Conservation (phyloP, 179 eudicot species). For the Corrigiola litoralis region DNA sequence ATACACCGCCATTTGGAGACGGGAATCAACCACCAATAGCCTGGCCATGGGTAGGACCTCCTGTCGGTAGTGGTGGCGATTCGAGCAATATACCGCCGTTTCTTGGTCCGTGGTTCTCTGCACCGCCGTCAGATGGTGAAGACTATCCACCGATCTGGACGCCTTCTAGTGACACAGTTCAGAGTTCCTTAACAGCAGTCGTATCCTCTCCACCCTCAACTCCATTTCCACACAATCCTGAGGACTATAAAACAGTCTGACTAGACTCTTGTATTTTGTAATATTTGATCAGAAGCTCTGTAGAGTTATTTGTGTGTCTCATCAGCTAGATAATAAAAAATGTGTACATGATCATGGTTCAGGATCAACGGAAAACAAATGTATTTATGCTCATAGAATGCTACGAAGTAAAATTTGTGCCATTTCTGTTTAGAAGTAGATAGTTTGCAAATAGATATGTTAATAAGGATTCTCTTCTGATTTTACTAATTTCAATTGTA, state of each 20-base stretch:
- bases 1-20: background rate
- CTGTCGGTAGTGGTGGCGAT: background rate
- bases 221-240: background rate
- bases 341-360: background rate
- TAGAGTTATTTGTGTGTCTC: background rate
- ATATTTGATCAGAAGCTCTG: background rate
- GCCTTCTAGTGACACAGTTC: constrained; percentile 11
- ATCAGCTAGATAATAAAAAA: background rate
- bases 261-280: background rate
- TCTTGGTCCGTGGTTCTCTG: constrained; percentile 2
- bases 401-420: too few relatives aligned
- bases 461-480: too few relatives aligned
- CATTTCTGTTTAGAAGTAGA: too few relatives aligned
- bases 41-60: constrained; percentile 23
- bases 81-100: background rate
- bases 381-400: too few relatives aligned
- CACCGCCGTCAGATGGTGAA: background rate
- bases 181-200: background rate
- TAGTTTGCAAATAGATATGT: too few relatives aligned
- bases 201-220: background rate
- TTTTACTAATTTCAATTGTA: too few relatives aligned
- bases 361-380: background rate
- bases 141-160: constrained; percentile 19
- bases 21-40: constrained; percentile 13
- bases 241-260: background rate